A percentile compares a stretch with the other conserved stretches of the same genome.
phyloP scores from a whole-genome alignment of 257 asterid genomes.

The Gardenia jasminoides region DNA sequence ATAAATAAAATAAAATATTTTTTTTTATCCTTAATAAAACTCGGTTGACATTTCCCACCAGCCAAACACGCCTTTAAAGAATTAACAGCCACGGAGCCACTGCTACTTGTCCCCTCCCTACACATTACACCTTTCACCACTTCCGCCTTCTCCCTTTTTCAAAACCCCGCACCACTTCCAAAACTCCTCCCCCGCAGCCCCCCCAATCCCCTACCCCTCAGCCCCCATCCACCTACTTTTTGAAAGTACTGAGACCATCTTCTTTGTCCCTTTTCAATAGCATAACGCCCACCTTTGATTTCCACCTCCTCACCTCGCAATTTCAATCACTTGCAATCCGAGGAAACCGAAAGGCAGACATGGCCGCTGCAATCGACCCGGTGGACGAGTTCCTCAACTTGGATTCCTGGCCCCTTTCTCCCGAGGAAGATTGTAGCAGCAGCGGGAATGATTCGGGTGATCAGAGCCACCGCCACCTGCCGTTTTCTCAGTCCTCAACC shows the following conservation, averaged over 20 bases:
- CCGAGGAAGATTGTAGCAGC: not conserved
- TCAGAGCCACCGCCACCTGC: not conserved
- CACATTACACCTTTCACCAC: not conserved
- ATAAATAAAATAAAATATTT: no score
- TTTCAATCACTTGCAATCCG: not conserved
- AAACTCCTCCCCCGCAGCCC: no score
- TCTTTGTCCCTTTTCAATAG: not conserved
- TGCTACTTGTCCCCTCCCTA: slow-evolving; percentile 8
- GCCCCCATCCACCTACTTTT: not conserved
- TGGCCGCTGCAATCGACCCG: slow-evolving; percentile 26
- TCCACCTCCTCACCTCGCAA: not conserved
- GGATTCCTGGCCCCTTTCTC: slow-evolving; percentile 40
- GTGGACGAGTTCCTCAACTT: slow-evolving; percentile 41
- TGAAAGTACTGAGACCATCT: not conserved
- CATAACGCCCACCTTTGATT: not conserved
- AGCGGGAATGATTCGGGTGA: slow-evolving; percentile 16
- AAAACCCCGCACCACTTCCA: not conserved
- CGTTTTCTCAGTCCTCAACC: not conserved
- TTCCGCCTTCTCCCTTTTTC: slow-evolving; percentile 1
- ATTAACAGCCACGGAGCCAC: not conserved
- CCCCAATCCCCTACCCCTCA: no score
- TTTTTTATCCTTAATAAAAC: not conserved
- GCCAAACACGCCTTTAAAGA: not conserved
- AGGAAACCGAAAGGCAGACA: slow-evolving; percentile 5
- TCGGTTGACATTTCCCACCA: not conserved